These are phyloP conservation scores for Toxoplasma gondii DNA, from an alignment of 169 alveolate genomes.

Conservation along the genomic window DNA sequence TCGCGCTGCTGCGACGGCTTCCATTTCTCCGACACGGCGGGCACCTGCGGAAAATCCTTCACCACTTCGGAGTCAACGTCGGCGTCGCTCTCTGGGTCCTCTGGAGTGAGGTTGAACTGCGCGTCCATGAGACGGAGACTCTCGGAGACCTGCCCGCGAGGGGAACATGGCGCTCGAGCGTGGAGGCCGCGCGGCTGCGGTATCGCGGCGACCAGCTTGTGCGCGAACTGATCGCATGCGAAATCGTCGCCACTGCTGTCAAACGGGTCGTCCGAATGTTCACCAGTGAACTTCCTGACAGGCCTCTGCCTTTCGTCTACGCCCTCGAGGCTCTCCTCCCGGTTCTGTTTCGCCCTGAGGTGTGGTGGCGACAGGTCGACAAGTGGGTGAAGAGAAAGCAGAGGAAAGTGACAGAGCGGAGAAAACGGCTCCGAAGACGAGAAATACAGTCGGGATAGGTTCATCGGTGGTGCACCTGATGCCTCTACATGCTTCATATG, in stretches of 20 bases:
- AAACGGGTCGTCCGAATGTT: conserved; percentile 4
- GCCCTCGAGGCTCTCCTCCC: conserved; percentile 21
- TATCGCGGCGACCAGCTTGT: not conserved
- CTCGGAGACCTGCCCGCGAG: not conserved
- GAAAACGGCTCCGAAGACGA: not conserved
- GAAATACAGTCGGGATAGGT: not conserved
- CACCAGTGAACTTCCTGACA: conserved; percentile 17
- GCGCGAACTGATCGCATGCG: conserved; percentile 37
- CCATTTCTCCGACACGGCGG: conserved; percentile 38
- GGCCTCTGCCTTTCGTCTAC: conserved; percentile 19
- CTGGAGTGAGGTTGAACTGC: conserved; percentile 4
- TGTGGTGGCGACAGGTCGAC: conserved; percentile 8
- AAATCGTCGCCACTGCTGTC: conserved; percentile 34
- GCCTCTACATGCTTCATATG: not conserved
- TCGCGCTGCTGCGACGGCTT: conserved; percentile 10
- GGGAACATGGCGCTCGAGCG: not conserved
- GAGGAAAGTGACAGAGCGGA: not conserved
- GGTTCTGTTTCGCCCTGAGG: not conserved
- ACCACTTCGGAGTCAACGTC: conserved; percentile 21
- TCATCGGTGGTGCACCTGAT: not conserved
- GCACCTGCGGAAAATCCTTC: conserved; percentile 10
- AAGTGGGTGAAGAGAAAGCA: not conserved
- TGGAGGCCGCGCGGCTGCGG: not conserved
- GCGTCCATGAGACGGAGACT: not conserved
- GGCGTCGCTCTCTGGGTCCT: not conserved